These are phyloP conservation scores for Pseudocercospora ulei DNA, from an alignment of 2,329 filamentous ascomycete species.

Conservation along the genomic window DNA sequence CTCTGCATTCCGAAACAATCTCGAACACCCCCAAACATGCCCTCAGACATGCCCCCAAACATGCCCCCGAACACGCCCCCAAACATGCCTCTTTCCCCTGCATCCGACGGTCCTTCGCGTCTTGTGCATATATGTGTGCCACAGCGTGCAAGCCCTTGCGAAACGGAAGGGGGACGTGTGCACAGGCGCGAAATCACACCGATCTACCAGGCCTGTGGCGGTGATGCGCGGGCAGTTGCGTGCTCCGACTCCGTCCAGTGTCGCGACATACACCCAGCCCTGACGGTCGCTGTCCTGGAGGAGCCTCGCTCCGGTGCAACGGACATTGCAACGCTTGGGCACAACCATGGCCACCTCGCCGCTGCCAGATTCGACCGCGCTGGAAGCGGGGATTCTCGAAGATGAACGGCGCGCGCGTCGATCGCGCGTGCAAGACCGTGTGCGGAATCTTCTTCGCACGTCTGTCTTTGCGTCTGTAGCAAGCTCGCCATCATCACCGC, in stretches of 20 bases:
- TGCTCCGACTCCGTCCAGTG: too few species aligned
- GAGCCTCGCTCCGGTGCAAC: not conserved
- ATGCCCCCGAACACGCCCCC: too few species aligned
- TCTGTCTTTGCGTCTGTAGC: constrained; percentile 27
- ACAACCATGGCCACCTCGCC: constrained; percentile 19
- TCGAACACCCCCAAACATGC: too few species aligned
- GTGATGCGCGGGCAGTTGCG: too few species aligned
- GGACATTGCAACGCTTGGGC: constrained; percentile 16
- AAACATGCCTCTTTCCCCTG: too few species aligned
- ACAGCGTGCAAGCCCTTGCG: too few species aligned
- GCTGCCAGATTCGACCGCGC: constrained; percentile 29
- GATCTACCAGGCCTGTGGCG: too few species aligned
- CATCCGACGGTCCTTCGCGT: too few species aligned
- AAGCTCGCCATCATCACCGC: constrained; percentile 20
- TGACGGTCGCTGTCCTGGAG: not conserved
- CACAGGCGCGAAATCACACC: not conserved
- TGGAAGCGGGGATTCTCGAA: constrained; percentile 33
- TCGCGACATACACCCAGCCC: too few species aligned
- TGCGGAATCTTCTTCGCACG: constrained; percentile 30
- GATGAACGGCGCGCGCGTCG: constrained; percentile 26
- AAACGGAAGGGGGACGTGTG: not conserved
- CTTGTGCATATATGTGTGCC: too few species aligned
- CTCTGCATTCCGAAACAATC: too few species aligned
- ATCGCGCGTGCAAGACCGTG: constrained; percentile 30
- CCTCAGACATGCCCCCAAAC: too few species aligned